Evolutionary conservation across 192 early-diverging fungal species (phyloP).

Genomic region (Linnemannia hyalina): DNA sequence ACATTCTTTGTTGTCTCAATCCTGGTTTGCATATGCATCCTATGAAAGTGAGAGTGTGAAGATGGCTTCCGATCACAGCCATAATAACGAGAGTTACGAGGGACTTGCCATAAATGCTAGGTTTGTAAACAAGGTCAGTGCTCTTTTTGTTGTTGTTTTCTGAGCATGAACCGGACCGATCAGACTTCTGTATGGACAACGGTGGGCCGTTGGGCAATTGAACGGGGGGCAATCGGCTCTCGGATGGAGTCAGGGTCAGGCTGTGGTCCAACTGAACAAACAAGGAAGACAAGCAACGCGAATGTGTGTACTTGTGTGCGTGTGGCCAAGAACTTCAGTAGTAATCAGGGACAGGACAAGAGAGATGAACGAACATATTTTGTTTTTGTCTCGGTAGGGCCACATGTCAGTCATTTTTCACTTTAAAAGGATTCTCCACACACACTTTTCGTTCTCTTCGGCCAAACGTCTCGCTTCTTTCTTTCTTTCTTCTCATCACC

Average conservation of each 20-base stretch:
- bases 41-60: too few relatives aligned
- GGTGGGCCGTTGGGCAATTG: not conserved
- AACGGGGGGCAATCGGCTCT: not conserved
- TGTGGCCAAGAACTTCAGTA: too few relatives aligned
- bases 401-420: not conserved
- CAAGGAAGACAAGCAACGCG: not conserved
- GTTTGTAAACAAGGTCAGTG: not conserved
- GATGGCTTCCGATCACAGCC: too few relatives aligned
- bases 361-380: not conserved
- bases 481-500: not conserved
- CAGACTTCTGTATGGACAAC: not conserved
- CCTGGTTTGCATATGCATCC: too few relatives aligned
- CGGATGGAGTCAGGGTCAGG: not conserved
- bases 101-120: not conserved
- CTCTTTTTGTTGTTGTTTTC: not conserved
- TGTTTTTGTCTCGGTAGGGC: not conserved
- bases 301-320: not conserved
- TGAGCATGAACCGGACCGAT: not conserved
- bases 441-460: not conserved
- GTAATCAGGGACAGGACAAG: too few relatives aligned
- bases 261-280: not conserved
- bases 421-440: not conserved
- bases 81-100: not conserved
- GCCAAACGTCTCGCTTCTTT: not conserved
- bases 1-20: slow-evolving; percentile 8